Evolutionary conservation across 2,329 filamentous ascomycete species (phyloP), one percentile per base, ranked within the genome.

Genomic region (Plenodomus tracheiphilus): DNA sequence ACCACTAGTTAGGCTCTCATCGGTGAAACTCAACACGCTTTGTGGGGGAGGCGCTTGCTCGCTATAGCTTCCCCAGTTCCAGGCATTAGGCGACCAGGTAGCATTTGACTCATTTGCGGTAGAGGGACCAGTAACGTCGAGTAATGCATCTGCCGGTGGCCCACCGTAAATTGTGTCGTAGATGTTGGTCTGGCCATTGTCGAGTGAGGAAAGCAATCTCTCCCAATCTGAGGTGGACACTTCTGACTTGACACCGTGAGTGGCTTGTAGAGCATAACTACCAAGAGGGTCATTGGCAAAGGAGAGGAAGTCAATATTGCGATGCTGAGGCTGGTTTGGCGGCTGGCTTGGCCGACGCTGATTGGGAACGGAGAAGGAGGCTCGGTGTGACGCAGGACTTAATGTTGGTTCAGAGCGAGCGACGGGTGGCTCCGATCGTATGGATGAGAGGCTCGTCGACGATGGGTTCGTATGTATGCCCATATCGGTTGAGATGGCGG

Each of bases 151-250:
- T 0, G 69, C 71, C 7, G 77, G 78, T 9, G 81, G 79, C 0
- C 87, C 87, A 32, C 88, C 88, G 59, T 91, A 91, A 46, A 91
- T 90, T 35, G 86, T 86, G 65, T 91, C 87, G 70, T 90, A 94
- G n/a, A 95, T 87, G 65, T 93, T 95, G 45, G 86, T 84, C 56
- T 87, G 82, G 0, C 89, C 89, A 30, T 85, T 85, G 61, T 96
- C 91, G 69, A 96, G 85, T 18, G 86, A 87, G 3, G 87, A 86
- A 2, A 96, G 79, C 0, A 96, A 79, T 1, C 86, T 84, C 69
- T 96, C 91, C 91, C 91, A 96, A 61, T 94, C 89, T 0, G 84
- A 79, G 8, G 85, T 75, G 1, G 85, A 85, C 11, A 86, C 79
- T 46, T 77, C 74, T 47, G 54, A 42, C 53, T 68, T 73, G 55